Conservation (phyloP, 495 filamentous ascomycete genomes). For the Penicillium taxi region DNA sequence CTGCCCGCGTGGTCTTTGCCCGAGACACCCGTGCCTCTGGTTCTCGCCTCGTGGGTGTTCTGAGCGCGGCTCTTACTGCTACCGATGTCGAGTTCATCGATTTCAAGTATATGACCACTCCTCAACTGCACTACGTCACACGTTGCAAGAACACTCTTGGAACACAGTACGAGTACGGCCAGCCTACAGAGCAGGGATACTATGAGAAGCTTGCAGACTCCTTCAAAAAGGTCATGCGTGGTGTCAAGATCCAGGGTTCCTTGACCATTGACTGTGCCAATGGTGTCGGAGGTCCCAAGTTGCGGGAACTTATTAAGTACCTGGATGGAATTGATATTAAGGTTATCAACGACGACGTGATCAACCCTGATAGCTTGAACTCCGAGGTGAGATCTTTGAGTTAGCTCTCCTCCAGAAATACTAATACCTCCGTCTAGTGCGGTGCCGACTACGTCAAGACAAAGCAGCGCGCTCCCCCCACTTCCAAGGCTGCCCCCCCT, state of each 20-base stretch:
- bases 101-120: conserved; percentile 83
- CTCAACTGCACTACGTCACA: conserved; percentile 92
- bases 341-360: conserved; percentile 84
- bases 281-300: conserved; percentile 89
- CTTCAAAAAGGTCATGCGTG: conserved; percentile 71
- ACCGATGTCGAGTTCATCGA: conserved; percentile 66
- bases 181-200: conserved; percentile 82
- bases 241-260: conserved; percentile 58
- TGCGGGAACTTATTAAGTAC: conserved; percentile 77
- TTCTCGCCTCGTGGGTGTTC: conserved; percentile 66
- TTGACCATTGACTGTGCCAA: conserved; percentile 94
- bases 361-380: conserved; percentile 81
- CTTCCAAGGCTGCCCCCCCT: conserved; percentile 62
- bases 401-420: not conserved
- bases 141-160: conserved; percentile 88
- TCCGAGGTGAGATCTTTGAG: conserved; percentile 67
- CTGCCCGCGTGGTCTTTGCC: conserved; percentile 78
- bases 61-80: conserved; percentile 68
- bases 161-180: conserved; percentile 74
- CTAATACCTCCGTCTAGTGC: conserved; percentile 47
- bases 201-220: conserved; percentile 82
- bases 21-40: conserved; percentile 91
- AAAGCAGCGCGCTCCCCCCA: conserved; percentile 81
- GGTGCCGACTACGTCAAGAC: conserved; percentile 98
- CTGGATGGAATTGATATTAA: conserved; percentile 71